A percentile compares a stretch with the other conserved stretches of the same genome.
Conservation (phyloP, 768 basidiomycete species). For the Leccinum rimulosum region DNA sequence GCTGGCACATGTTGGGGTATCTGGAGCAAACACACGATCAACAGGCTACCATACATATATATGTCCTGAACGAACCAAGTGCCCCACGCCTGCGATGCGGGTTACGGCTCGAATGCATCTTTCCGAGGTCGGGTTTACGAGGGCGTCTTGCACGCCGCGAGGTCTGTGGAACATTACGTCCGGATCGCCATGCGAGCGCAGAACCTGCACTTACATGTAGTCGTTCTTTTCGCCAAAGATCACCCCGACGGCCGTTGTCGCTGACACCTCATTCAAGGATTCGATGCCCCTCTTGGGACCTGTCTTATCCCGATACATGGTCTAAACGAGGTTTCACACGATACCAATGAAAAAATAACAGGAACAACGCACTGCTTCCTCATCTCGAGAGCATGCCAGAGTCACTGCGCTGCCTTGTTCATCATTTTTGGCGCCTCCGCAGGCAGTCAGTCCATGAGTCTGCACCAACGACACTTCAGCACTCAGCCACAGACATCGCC, state of each 20-base stretch:
- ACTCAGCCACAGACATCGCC: background rate
- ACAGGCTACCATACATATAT: background rate
- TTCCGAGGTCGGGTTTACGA: constrained; percentile 26
- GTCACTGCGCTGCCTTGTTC: constrained; percentile 37
- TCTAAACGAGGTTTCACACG: constrained; percentile 32
- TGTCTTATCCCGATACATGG: constrained; percentile 60
- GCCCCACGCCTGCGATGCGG: constrained; percentile 30
- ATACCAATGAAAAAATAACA: background rate
- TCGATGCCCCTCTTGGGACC: constrained; percentile 54
- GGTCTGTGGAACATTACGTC: constrained; percentile 22
- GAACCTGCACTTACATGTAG: constrained; percentile 42
- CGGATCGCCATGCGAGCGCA: background rate
- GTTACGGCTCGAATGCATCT: constrained; percentile 23
- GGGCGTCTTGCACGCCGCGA: constrained; percentile 29
- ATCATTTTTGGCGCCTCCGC: constrained; percentile 29
- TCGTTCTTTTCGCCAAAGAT: constrained; percentile 51
- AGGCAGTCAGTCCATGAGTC: constrained; percentile 46
- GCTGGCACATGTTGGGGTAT: constrained; percentile 29
- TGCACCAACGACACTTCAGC: constrained; percentile 18
- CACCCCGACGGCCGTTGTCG: constrained; percentile 47
- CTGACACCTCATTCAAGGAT: constrained; percentile 41
- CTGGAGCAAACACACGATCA: constrained; percentile 7
- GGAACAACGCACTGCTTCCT: constrained; percentile 53
- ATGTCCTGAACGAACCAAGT: constrained; percentile 27
- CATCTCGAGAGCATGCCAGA: constrained; percentile 57